These are phyloP conservation scores for Aspergillus novofumigatus DNA, from an alignment of 2,329 filamentous ascomycete species.

Conservation along the genomic window DNA sequence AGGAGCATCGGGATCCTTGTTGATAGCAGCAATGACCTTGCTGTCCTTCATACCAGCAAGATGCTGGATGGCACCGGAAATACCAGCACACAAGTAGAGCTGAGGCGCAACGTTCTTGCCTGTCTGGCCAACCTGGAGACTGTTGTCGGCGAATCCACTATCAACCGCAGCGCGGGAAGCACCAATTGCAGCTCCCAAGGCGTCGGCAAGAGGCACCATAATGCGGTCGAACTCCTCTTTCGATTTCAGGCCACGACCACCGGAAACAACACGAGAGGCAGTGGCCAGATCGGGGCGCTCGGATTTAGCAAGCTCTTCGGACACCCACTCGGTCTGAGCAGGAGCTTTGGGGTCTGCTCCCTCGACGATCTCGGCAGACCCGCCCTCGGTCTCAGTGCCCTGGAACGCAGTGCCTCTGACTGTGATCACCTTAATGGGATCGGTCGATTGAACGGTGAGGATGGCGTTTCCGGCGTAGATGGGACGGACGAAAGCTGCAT, in stretches of 20 bases:
- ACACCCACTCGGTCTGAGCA: slow-evolving; percentile 78
- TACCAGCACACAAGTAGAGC: slow-evolving; percentile 90
- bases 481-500: slow-evolving; percentile 75
- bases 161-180: slow-evolving; percentile 94
- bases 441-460: slow-evolving; percentile 86
- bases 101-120: slow-evolving; percentile 98
- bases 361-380: slow-evolving; percentile 71
- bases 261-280: slow-evolving; percentile 85
- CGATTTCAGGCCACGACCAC: slow-evolving; percentile 90
- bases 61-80: slow-evolving; percentile 96
- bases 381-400: slow-evolving; percentile 64
- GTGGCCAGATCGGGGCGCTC: slow-evolving; percentile 90
- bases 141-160: slow-evolving; percentile 97
- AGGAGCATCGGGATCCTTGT: slow-evolving; percentile 94
- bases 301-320: slow-evolving; percentile 86
- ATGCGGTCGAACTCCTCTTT: slow-evolving; percentile 95
- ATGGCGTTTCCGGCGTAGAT: slow-evolving; percentile 99
- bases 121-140: slow-evolving; percentile 94
- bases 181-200: slow-evolving; percentile 90
- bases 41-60: slow-evolving; percentile 99
- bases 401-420: slow-evolving; percentile 91
- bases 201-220: slow-evolving; percentile 88
- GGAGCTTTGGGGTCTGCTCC: slow-evolving; percentile 78
- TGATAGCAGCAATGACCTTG: slow-evolving; percentile 98
- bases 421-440: slow-evolving; percentile 82